Percentiles rank a stretch among this genome's conserved stretches.
Evolutionary conservation across 768 basidiomycete genomes (phyloP).

Genomic region (Russula emetica): DNA sequence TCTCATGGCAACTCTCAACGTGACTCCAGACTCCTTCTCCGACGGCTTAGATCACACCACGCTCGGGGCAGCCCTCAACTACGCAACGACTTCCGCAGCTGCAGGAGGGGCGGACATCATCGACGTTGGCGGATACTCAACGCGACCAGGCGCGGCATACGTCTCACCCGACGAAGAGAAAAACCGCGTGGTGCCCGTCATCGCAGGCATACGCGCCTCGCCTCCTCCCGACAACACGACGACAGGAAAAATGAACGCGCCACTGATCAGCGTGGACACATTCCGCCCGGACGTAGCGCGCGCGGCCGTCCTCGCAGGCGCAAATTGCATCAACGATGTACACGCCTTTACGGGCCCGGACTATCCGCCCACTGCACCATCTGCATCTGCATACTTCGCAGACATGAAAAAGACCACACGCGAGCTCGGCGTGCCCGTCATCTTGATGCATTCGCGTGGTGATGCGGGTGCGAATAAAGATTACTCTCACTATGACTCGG

Average conservation of each 20-base stretch:
- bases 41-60: conserved; percentile 66
- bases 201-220: conserved; percentile 51
- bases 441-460: conserved; percentile 93
- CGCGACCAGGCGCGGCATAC: conserved; percentile 71
- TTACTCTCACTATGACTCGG: conserved; percentile 44
- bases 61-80: conserved; percentile 50
- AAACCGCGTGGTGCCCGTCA: conserved; percentile 64
- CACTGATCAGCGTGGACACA: conserved; percentile 80
- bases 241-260: conserved; percentile 33
- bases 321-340: conserved; percentile 93
- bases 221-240: conserved; percentile 6
- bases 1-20: conserved; percentile 90
- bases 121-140: conserved; percentile 93
- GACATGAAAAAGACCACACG: conserved; percentile 67
- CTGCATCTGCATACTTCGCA: conserved; percentile 41
- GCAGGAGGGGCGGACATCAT: conserved; percentile 73
- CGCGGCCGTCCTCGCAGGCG: conserved; percentile 73
- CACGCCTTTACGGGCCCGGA: conserved; percentile 69
- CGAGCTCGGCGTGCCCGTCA: conserved; percentile 65
- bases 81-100: conserved; percentile 45
- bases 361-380: conserved; percentile 35
- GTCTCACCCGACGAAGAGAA: conserved; percentile 69
- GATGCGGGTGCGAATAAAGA: conserved; percentile 74
- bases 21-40: conserved; percentile 95
- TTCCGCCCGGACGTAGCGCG: conserved; percentile 80